Percentiles rank a stretch among this genome's conserved stretches.
phyloP scores from a whole-genome alignment of 1,139 yeast species.

The Candida labiduridarum region DNA sequence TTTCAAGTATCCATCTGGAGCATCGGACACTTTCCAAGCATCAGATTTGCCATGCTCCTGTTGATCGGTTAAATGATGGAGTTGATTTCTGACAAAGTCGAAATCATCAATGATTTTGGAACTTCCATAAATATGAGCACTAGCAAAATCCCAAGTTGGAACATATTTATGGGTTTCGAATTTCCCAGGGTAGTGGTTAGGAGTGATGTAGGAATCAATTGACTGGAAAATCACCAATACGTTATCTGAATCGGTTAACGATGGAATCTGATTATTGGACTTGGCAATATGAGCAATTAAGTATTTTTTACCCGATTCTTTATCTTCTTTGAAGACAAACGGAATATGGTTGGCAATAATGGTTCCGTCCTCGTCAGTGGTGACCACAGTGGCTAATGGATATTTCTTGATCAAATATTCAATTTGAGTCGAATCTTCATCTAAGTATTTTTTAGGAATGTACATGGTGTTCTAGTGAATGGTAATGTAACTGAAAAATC shows the following conservation, averaged over 20 bases:
- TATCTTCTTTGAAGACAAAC: slow-evolving; percentile 43
- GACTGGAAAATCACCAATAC: slow-evolving; percentile 60
- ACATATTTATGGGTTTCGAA: slow-evolving; percentile 62
- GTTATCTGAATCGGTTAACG: slow-evolving; percentile 40
- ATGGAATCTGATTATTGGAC: slow-evolving; percentile 54
- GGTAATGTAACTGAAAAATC: background rate
- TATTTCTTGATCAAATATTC: slow-evolving; percentile 44
- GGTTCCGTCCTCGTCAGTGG: slow-evolving; percentile 38
- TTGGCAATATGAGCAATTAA: slow-evolving; percentile 62
- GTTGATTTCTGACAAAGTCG: slow-evolving; percentile 50
- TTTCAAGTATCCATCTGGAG: slow-evolving; percentile 54
- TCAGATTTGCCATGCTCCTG: slow-evolving; percentile 45
- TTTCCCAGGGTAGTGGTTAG: slow-evolving; percentile 63
- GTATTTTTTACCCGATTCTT: slow-evolving; percentile 39
- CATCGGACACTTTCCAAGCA: slow-evolving; percentile 61
- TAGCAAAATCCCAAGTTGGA: slow-evolving; percentile 74
- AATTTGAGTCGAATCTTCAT: slow-evolving; percentile 41
- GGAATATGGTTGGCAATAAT: slow-evolving; percentile 64
- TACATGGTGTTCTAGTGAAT: slow-evolving; percentile 22
- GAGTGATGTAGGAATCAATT: slow-evolving; percentile 57
- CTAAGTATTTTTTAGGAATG: slow-evolving; percentile 32
- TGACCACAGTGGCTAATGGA: slow-evolving; percentile 57
- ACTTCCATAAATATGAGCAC: slow-evolving; percentile 61
- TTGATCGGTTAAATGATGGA: slow-evolving; percentile 48
- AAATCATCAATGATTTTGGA: slow-evolving; percentile 50